These are phyloP conservation scores for Xylariaceae sp. DNA, from an alignment of 2,329 filamentous ascomycete species.

Conservation along the genomic window DNA sequence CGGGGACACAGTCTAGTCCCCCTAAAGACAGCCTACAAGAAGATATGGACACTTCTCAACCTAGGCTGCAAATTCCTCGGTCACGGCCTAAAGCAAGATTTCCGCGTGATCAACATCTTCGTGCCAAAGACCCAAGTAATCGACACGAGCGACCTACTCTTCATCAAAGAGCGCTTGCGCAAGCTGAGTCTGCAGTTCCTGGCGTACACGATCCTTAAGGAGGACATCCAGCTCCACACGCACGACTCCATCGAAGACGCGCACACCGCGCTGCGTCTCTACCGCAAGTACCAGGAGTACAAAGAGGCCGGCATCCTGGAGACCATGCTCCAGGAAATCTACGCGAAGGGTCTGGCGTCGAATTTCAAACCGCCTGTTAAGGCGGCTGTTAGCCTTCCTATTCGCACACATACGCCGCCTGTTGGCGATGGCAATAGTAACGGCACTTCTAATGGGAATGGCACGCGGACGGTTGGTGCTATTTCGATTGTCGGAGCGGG, in stretches of 20 bases:
- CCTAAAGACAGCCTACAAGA: slow-evolving; percentile 93
- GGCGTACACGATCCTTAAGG: slow-evolving; percentile 83
- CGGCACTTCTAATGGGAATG: no score
- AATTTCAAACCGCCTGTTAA: slow-evolving; percentile 51
- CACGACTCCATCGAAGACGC: slow-evolving; percentile 97
- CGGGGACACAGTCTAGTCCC: slow-evolving; percentile 70
- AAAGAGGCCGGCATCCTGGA: slow-evolving; percentile 79
- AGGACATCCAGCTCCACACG: slow-evolving; percentile 86
- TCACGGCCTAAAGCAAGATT: slow-evolving; percentile 89
- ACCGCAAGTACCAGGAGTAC: slow-evolving; percentile 84
- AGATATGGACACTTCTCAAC: slow-evolving; percentile 93
- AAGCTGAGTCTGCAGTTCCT: slow-evolving; percentile 87
- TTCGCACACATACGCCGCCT: slow-evolving; percentile 29
- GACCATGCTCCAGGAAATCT: slow-evolving; percentile 81
- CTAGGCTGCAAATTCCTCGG: slow-evolving; percentile 90
- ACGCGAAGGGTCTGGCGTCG: slow-evolving; percentile 56
- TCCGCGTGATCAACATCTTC: slow-evolving; percentile 96
- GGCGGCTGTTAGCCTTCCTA: slow-evolving; percentile 13
- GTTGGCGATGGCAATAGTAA: slow-evolving; percentile 11
- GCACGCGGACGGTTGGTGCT: background rate
- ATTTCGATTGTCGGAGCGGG: slow-evolving; percentile 2
- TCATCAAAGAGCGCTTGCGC: slow-evolving; percentile 71
- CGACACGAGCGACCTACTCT: slow-evolving; percentile 90
- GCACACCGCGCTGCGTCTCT: slow-evolving; percentile 81
- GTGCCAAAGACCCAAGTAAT: slow-evolving; percentile 86